Conservation (phyloP, 148 eudicot genomes). For the Rhododendron mucronatum region DNA sequence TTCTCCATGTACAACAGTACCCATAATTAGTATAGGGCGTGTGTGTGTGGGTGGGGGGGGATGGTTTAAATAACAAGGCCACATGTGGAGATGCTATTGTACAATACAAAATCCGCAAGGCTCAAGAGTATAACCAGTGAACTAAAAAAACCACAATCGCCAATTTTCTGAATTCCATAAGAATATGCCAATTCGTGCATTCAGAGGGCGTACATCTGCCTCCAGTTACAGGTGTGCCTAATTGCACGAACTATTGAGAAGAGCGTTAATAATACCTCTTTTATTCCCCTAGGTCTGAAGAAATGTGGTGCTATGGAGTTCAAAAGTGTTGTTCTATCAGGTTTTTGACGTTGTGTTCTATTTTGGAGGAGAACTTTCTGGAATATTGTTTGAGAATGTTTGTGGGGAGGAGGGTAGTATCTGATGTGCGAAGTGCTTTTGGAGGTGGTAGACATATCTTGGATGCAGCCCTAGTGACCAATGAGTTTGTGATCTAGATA, state of each 20-base stretch:
- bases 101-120: neutral
- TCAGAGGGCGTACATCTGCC: neutral
- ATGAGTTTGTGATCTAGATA: neutral
- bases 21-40: neutral
- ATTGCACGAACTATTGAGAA: neutral
- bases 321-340: neutral
- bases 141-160: neutral
- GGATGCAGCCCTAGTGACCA: neutral
- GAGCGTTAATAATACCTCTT: neutral
- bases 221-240: neutral
- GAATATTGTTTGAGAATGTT: neutral
- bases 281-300: neutral
- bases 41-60: too few relatives aligned
- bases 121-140: neutral
- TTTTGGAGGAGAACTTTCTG: neutral
- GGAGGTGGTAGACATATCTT: neutral
- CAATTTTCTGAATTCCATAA: neutral
- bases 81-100: neutral
- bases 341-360: neutral
- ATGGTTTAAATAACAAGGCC: neutral
- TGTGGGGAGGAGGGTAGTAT: neutral
- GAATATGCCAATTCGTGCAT: neutral
- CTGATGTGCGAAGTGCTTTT: neutral
- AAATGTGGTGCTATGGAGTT: constrained; percentile 1
- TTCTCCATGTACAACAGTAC: neutral